A percentile compares a stretch with the other conserved stretches of the same genome.
phyloP scores from a whole-genome alignment of 495 filamentous ascomycete species.

The Gamarada debralockiae region DNA sequence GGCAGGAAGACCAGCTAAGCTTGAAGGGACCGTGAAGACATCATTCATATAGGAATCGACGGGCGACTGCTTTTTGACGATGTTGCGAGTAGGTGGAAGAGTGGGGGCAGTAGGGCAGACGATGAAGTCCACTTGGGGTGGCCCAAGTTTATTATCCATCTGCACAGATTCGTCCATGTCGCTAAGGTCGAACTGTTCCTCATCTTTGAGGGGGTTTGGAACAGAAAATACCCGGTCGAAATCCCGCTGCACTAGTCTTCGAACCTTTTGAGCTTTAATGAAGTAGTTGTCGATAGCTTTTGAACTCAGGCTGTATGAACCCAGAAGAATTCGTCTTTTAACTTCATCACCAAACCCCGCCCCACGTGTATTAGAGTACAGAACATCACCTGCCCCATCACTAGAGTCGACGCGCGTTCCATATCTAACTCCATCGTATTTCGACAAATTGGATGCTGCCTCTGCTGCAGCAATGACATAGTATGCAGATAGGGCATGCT shows the following conservation, averaged over 20 bases:
- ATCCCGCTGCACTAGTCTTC: slow-evolving; percentile 77
- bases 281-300: slow-evolving; percentile 96
- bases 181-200: slow-evolving; percentile 36
- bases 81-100: slow-evolving; percentile 56
- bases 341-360: slow-evolving; percentile 80
- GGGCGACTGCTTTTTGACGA: slow-evolving; percentile 14
- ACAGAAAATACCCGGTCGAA: slow-evolving; percentile 75
- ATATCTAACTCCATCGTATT: slow-evolving; percentile 94
- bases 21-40: slow-evolving; percentile 93
- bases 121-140: slow-evolving; percentile 72
- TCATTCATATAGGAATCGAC: slow-evolving; percentile 74
- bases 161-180: slow-evolving; percentile 37
- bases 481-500: slow-evolving; percentile 83
- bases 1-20: slow-evolving; percentile 85
- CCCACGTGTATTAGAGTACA: slow-evolving; percentile 74
- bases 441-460: slow-evolving; percentile 94
- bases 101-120: slow-evolving; percentile 86
- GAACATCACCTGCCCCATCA: slow-evolving; percentile 37
- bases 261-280: slow-evolving; percentile 83
- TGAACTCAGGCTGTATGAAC: slow-evolving; percentile 86
- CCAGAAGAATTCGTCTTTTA: slow-evolving; percentile 78
- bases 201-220: slow-evolving; percentile 57
- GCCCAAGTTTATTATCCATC: slow-evolving; percentile 40
- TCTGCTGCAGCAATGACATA: slow-evolving; percentile 95
- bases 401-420: slow-evolving; percentile 39